Percentiles rank a stretch among this genome's conserved stretches.
phyloP scores from a whole-genome alignment of 768 basidiomycete genomes.

The Mycena vitilis region DNA sequence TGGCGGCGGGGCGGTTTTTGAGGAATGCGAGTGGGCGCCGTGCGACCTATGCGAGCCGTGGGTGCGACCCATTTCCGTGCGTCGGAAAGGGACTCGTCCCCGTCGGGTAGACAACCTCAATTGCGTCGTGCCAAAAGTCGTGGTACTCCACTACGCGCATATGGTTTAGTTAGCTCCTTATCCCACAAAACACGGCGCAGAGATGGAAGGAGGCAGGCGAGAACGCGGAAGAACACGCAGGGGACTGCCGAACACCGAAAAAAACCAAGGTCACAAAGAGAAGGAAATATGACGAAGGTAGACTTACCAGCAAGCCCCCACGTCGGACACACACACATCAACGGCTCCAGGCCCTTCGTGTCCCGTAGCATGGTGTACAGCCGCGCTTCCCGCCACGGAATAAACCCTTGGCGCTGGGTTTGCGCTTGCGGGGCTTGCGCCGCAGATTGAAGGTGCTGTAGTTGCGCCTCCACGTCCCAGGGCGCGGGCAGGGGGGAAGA shows the following conservation, averaged over 20 bases:
- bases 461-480: conserved; percentile 9
- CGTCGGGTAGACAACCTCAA: conserved; percentile 23
- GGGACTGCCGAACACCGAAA: no score
- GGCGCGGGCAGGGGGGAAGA: conserved; percentile 4
- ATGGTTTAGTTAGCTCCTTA: not conserved
- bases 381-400: not conserved
- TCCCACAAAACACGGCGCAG: no score
- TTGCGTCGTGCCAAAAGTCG: conserved; percentile 10
- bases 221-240: no score
- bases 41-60: no score
- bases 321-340: conserved; percentile 30
- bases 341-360: conserved; percentile 8
- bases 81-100: no score
- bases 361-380: conserved; percentile 20
- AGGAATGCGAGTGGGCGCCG: no score
- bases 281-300: not conserved
- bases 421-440: not conserved
- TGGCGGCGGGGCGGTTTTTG: no score
- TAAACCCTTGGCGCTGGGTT: not conserved
- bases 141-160: conserved; percentile 31
- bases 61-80: no score
- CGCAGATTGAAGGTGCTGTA: no score
- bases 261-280: no score
- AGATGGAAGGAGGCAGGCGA: no score
- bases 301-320: conserved; percentile 26